Percentiles rank a stretch among this genome's conserved stretches.
These are phyloP conservation scores for Quercus parvula DNA, from an alignment of 306 rosid genomes.

Conservation along the genomic window DNA sequence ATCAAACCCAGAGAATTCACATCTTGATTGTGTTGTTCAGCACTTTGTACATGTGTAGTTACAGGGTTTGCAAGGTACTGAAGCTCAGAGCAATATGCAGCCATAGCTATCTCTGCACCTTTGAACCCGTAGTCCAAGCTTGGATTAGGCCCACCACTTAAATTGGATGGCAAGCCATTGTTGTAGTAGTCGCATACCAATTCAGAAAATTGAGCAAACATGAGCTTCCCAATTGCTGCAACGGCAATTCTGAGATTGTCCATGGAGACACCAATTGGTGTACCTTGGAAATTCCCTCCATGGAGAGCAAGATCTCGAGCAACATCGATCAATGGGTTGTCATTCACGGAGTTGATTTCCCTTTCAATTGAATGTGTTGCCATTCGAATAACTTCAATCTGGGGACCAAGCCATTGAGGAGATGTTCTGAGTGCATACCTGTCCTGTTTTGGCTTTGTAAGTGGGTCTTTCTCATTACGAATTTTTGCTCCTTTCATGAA, in stretches of 20 bases:
- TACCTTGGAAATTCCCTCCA: constrained; percentile 43
- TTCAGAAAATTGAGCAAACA: constrained; percentile 41
- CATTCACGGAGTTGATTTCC: constrained; percentile 39
- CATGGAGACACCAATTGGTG: constrained; percentile 42
- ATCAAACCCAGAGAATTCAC: constrained; percentile 40
- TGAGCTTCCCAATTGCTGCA: constrained; percentile 39
- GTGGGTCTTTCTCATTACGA: constrained; percentile 27
- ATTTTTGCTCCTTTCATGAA: constrained; percentile 31
- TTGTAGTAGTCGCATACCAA: constrained; percentile 35
- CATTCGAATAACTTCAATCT: constrained; percentile 34
- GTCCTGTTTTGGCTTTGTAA: constrained; percentile 38
- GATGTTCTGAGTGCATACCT: constrained; percentile 36
- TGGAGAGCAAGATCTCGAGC: constrained; percentile 27
- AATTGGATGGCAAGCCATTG: constrained; percentile 37
- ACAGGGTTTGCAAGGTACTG: constrained; percentile 36
- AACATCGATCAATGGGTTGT: constrained; percentile 35
- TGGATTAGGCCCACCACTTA: constrained; percentile 33
- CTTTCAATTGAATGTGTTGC: constrained; percentile 37
- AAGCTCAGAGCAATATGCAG: constrained; percentile 38
- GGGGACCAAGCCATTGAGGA: constrained; percentile 43
- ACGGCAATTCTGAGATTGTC: constrained; percentile 35
- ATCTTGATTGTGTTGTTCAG: constrained; percentile 41
- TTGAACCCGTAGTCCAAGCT: constrained; percentile 41
- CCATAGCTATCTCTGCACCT: constrained; percentile 42
- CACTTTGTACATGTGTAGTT: constrained; percentile 35